Percentiles rank a stretch among this genome's conserved stretches.
phyloP scores from a whole-genome alignment of 1,284 basidiomycete genomes.

The Heterobasidion occidentale region DNA sequence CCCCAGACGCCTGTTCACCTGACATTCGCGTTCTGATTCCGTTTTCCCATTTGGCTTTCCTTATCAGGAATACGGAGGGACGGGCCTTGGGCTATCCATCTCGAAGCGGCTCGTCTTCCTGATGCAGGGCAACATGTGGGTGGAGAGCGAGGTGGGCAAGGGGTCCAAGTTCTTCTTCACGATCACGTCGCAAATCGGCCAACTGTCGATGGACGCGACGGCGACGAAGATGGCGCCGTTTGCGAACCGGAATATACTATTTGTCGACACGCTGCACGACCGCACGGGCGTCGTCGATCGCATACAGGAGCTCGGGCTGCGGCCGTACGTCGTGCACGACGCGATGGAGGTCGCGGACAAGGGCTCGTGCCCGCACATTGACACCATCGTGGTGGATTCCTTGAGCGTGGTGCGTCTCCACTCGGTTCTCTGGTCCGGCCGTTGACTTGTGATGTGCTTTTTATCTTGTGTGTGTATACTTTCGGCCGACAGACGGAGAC shows the following conservation, averaged over 20 bases:
- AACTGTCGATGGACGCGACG: conserved; percentile 65
- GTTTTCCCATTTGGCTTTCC: conserved; percentile 1
- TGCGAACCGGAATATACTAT: conserved; percentile 75
- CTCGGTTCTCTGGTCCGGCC: background rate
- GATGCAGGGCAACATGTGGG: conserved; percentile 99
- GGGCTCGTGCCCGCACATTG: conserved; percentile 82
- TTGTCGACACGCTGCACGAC: conserved; percentile 84
- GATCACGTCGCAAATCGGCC: conserved; percentile 78
- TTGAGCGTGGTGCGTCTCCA: conserved; percentile 59
- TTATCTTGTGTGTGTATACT: too few species aligned
- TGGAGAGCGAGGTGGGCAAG: conserved; percentile 86
- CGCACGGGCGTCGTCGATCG: conserved; percentile 71
- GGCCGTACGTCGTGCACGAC: conserved; percentile 72
- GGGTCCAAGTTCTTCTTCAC: conserved; percentile 98
- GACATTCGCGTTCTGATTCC: background rate
- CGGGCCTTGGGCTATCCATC: conserved; percentile 93
- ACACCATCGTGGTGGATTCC: conserved; percentile 94
- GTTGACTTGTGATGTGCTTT: conserved; percentile 2
- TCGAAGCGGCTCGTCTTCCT: conserved; percentile 93
- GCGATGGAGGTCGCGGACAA: conserved; percentile 76
- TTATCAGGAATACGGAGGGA: conserved; percentile 89
- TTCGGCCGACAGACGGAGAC: conserved; percentile 62
- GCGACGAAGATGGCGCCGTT: conserved; percentile 74
- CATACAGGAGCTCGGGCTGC: conserved; percentile 78
- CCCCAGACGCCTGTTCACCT: background rate